Base-by-base conservation (phyloP, 495 filamentous ascomycete genomes). In the Trichoderma reesei region DNA sequence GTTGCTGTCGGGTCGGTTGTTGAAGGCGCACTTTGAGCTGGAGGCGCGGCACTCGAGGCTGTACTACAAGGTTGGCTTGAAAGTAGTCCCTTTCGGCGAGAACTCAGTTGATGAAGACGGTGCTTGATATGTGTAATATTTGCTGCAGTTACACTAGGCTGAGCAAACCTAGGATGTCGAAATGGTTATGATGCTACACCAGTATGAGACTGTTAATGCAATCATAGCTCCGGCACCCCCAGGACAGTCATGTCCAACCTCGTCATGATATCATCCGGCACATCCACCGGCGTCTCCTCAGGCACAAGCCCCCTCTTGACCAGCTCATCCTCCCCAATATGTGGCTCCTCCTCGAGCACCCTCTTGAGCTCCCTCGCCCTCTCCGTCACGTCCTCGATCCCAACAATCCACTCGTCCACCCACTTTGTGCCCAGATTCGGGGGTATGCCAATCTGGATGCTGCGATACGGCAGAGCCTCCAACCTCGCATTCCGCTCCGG, bases 391-490 rank as follows among this genome's bases (percentile, higher is more conserved):
- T 87, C 85, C 61, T 82, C 76, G 64, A 86, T 84, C 6, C 66
- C 67, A 11, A 80, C 75, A 67, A 86, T 80, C 72, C 80, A 78
- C 60, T 82, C 73, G 64, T 79, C 76, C 31, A 75, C 72, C 78
- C 79, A 86, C 64, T 67, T 66, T 66, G 65, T 70, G 13, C 74
- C 72, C 59, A 81, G 65, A 68, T 70, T 38, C 68, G 71, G n/a
- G 76, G 73, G 44, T 26, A 87, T 75, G 20, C 85, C 85, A 67
- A 87, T 80, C 75, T 88, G 85, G 56, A 88, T 80, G 66, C 81
- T 83, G 59, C 85, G 71, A 69, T 83, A 77, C 34, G 64, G 66
- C 64, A 85, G 42, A 66, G 64, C 72, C 16, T 67, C 76, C 31
- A 86, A 39, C 41, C 63, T 60, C 9, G 80, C 69, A 42, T 69